Conservation (phyloP, 495 filamentous ascomycete species). For the Xeromyces bisporus region DNA sequence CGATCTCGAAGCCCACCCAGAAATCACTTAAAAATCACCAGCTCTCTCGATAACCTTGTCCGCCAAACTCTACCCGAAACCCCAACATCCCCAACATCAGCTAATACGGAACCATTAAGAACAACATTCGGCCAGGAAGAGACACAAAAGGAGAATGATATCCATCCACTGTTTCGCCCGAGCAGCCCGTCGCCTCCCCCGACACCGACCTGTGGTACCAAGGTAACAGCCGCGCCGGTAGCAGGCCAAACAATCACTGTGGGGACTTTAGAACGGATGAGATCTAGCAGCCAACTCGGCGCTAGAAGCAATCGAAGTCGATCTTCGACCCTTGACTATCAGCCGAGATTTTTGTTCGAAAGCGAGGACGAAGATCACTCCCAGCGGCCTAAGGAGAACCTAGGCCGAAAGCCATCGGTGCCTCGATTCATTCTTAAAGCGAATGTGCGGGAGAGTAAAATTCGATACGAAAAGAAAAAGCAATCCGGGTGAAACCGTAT, state of each 20-base stretch:
- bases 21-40: conserved; percentile 7
- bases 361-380: conserved; percentile 3
- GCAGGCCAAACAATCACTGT: conserved; percentile 50
- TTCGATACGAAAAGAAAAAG: conserved; percentile 16
- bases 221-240: conserved; percentile 52
- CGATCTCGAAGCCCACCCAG: conserved; percentile 3
- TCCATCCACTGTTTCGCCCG: conserved; percentile 72
- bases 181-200: conserved; percentile 57
- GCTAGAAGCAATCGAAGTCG: conserved; percentile 10
- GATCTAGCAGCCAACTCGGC: conserved; percentile 44
- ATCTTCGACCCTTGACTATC: conserved; percentile 13
- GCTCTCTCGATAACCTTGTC: conserved; percentile 15
- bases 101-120: background rate
- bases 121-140: conserved; percentile 5
- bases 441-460: conserved; percentile 11
- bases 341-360: background rate
- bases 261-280: conserved; percentile 43
- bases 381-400: background rate
- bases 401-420: conserved; percentile 2
- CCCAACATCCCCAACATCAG: conserved; percentile 1
- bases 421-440: conserved; percentile 9
- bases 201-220: conserved; percentile 46
- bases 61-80: conserved; percentile 10
- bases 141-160: conserved; percentile 45
- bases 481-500: conserved; percentile 16